Conservation (phyloP, 2,329 filamentous ascomycete genomes). For the Hymenoscyphus infarciens region DNA sequence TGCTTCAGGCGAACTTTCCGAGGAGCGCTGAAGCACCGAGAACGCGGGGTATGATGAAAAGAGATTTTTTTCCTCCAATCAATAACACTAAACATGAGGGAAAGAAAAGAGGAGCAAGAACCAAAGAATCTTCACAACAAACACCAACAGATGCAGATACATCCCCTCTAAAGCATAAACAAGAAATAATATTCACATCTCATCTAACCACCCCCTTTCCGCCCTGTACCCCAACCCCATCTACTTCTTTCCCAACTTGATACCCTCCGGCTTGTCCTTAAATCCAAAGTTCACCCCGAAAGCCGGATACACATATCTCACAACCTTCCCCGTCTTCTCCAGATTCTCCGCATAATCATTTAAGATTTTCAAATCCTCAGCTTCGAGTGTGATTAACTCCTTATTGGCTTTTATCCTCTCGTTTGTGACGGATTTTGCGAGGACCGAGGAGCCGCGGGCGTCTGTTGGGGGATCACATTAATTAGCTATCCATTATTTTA, state of each 20-base stretch:
- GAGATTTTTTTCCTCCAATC: no score
- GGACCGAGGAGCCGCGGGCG: constrained; percentile 63
- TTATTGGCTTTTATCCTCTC: constrained; percentile 67
- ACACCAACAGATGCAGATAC: no score
- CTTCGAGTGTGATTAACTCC: constrained; percentile 61
- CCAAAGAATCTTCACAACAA: no score
- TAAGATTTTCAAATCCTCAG: constrained; percentile 56
- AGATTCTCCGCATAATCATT: constrained; percentile 52
- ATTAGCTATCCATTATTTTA: constrained; percentile 10
- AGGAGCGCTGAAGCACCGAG: no score
- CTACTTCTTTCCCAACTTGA: background rate
- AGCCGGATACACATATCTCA: constrained; percentile 65
- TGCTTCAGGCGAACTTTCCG: no score
- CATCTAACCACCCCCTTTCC: no score
- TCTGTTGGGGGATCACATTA: constrained; percentile 42
- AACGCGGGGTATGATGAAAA: no score
- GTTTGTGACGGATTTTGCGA: constrained; percentile 69
- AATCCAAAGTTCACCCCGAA: constrained; percentile 69
- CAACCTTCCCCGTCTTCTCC: constrained; percentile 46
- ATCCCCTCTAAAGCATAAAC: no score
- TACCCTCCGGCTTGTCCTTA: constrained; percentile 47
- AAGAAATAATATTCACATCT: no score
- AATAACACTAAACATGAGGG: no score
- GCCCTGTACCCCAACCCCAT: no score
- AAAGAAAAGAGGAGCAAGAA: no score